These are phyloP conservation scores for Cladosporium colombiae DNA, from an alignment of 2,329 filamentous ascomycete genomes.

Conservation along the genomic window DNA sequence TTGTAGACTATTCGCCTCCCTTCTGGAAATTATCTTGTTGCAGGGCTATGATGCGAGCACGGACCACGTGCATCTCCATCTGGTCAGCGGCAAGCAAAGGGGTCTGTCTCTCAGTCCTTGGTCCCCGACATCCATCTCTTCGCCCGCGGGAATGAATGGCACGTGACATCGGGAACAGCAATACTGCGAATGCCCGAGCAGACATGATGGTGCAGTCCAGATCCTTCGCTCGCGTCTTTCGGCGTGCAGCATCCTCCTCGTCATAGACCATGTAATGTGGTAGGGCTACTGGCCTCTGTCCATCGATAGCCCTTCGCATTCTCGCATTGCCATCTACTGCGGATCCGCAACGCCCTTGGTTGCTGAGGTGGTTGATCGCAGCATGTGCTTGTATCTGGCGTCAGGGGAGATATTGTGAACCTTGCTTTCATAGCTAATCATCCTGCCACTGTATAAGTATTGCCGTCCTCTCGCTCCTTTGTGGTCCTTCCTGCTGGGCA, in stretches of 20 bases:
- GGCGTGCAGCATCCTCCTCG: neutral
- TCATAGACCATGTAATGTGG: neutral
- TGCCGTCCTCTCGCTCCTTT: neutral
- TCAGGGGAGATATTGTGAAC: neutral
- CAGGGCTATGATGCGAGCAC: neutral
- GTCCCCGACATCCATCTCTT: neutral
- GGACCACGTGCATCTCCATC: neutral
- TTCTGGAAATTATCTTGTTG: slow-evolving; percentile 10
- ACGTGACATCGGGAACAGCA: neutral
- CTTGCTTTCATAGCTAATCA: neutral
- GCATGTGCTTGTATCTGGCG: neutral
- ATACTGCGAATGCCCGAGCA: neutral
- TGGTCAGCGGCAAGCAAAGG: neutral
- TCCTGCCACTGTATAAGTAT: neutral
- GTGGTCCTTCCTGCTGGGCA: neutral
- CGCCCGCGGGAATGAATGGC: neutral
- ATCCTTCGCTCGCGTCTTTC: neutral
- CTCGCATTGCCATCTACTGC: neutral
- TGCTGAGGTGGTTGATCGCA: neutral
- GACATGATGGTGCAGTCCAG: neutral
- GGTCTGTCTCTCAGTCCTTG: neutral
- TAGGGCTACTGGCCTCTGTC: neutral
- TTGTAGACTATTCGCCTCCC: slow-evolving; percentile 1
- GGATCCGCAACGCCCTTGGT: neutral
- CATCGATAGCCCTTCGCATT: neutral